Evolutionary conservation across 176 grass and related monocot genomes (phyloP), one percentile per base, ranked within the genome.

Genomic region (Luzula sylvatica): DNA sequence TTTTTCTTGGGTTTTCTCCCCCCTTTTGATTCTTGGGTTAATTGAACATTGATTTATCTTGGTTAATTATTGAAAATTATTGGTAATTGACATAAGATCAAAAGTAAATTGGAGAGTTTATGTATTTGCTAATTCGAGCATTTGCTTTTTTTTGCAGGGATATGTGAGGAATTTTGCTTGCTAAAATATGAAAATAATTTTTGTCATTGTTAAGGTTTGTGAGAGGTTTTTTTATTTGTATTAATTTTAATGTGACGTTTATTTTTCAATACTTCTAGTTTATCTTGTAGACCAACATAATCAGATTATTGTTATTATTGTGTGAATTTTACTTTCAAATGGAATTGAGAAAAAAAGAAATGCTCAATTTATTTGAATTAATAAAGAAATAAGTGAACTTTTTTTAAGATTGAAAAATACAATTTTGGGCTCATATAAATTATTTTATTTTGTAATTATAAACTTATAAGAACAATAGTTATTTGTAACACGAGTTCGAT

Each of bases 131-230:
- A n/a, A n/a, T n/a, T 48, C 26, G 15, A 46, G 25, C 6, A 30
- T 63, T 63, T 48, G 15, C 30, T 35, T 35, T 35, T 48, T 63
- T 46, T n/a, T n/a, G 41, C 59, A 63, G 59, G 59, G 59, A 44
- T 15, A 12, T 48, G 42, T 63, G 59, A 63, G 42, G 2, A 9
- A 35, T 13, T 15, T 63, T 20, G 43, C 9, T 29, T 62, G 8
- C 11, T 18, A 15, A 26, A 20, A 11, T 21, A 20, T 3, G 47
- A 51, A 63, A 32, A 15, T 46, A 63, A 46, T 46, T 26, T 46
- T 12, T 48, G n/a, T n/a, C 42, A 49, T 9, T 35, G 30, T 7
- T 35, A n/a, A n/a, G 30, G 30, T 35, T 35, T 35, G 9, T 35
- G 42, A 47, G 51, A 53, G 19, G 18, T 15, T n/a, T 18, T 9